Conservation (phyloP, 805 yeast species). For the Candida argentea region DNA sequence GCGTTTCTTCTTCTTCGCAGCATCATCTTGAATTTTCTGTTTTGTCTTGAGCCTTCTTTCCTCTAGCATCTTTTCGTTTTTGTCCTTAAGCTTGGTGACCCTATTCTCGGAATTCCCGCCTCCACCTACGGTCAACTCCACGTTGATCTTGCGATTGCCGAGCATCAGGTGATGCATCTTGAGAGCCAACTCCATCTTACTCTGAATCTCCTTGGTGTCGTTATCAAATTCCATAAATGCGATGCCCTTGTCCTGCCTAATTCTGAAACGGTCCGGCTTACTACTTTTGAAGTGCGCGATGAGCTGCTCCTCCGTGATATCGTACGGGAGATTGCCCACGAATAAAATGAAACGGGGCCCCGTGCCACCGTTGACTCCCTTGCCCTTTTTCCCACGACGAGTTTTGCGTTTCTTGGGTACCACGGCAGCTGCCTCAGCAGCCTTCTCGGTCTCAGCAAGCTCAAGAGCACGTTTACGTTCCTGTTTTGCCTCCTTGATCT, state of each 20-base stretch:
- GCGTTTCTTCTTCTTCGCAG: constrained; percentile 6
- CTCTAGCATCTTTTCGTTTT: constrained; percentile 64
- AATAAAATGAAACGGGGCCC: constrained; percentile 72
- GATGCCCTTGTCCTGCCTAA: constrained; percentile 80
- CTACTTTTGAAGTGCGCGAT: constrained; percentile 62
- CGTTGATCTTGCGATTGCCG: constrained; percentile 73
- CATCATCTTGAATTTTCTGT: constrained; percentile 23
- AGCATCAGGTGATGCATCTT: constrained; percentile 70
- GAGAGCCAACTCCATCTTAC: constrained; percentile 76
- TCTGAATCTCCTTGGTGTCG: constrained; percentile 52
- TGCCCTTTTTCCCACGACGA: constrained; percentile 68
- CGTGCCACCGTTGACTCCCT: constrained; percentile 35
- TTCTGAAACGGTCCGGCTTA: constrained; percentile 65
- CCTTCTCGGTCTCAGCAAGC: constrained; percentile 15
- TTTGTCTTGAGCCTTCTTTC: constrained; percentile 55
- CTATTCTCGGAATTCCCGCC: constrained; percentile 80
- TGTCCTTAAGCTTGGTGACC: constrained; percentile 57
- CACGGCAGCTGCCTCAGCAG: constrained; percentile 15
- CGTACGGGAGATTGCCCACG: constrained; percentile 84
- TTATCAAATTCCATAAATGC: constrained; percentile 79
- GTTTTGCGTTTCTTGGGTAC: constrained; percentile 57
- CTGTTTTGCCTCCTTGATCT: constrained; percentile 21
- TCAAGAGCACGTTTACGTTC: constrained; percentile 22
- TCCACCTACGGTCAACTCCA: constrained; percentile 95
- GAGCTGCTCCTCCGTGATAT: constrained; percentile 51